These are phyloP conservation scores for Cinnamomum micranthum DNA, from an alignment of 164 flowering plant genomes.

Conservation along the genomic window DNA sequence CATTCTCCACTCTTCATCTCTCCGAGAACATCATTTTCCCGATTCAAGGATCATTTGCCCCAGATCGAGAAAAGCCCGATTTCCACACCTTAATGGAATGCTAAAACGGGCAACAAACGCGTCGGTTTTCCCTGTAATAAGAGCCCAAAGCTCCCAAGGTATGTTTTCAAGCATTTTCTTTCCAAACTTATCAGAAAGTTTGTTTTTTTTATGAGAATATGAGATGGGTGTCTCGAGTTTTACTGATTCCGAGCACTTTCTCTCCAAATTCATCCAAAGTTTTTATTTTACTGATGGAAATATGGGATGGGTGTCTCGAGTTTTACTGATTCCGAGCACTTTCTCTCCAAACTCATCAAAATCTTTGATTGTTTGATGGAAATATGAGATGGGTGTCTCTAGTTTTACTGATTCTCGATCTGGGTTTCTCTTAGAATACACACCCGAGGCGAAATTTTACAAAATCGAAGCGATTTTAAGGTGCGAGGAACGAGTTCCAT, in stretches of 20 bases:
- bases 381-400: slow-evolving; percentile 6
- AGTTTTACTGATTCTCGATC: slow-evolving; percentile 11
- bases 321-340: not conserved
- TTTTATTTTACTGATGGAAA: not conserved
- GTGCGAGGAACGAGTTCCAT: slow-evolving; percentile 19
- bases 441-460: slow-evolving; percentile 79
- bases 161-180: not conserved
- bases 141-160: slow-evolving; percentile 57
- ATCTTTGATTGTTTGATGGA: not conserved
- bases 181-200: not conserved
- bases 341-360: not conserved
- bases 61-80: slow-evolving; percentile 14
- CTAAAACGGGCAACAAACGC: slow-evolving; percentile 23
- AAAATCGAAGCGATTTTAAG: slow-evolving; percentile 90
- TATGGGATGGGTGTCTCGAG: not conserved
- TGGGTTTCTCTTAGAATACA: slow-evolving; percentile 37
- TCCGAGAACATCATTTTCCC: slow-evolving; percentile 3
- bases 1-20: slow-evolving; percentile 14
- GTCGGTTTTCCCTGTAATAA: slow-evolving; percentile 33
- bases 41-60: slow-evolving; percentile 11
- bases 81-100: slow-evolving; percentile 18
- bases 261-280: not conserved
- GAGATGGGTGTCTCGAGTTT: not conserved
- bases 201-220: not conserved
- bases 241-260: not conserved